A percentile compares a stretch with the other conserved stretches of the same genome.
Conservation (phyloP, 345 rosid genomes). For the Sisymbrium irio region DNA sequence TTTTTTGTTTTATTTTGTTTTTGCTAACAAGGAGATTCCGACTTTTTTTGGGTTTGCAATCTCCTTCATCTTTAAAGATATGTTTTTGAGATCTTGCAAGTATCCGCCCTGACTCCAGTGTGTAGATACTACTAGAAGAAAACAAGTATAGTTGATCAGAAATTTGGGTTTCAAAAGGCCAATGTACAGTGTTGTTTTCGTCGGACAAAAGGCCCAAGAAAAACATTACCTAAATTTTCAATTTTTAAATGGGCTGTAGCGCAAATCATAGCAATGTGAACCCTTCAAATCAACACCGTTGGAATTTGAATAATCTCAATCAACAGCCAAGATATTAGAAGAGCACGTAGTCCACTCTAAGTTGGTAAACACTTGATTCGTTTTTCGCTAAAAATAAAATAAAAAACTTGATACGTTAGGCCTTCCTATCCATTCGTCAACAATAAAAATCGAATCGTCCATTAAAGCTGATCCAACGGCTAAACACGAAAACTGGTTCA, state of each 20-base stretch:
- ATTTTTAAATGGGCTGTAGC: neutral
- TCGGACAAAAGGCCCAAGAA: neutral
- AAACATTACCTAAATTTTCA: neutral
- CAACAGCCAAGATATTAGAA: neutral
- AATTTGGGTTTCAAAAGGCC: neutral
- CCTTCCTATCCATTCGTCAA: conserved; percentile 33
- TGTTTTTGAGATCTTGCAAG: neutral
- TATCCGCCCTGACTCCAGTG: too few relatives aligned
- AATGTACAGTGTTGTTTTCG: neutral
- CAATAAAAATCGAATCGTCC: neutral
- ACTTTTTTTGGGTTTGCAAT: neutral
- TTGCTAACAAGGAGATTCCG: neutral
- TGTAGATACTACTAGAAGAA: too few relatives aligned
- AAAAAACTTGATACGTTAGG: neutral
- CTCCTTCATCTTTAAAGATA: neutral
- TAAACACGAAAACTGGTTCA: neutral
- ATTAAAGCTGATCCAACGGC: conserved; percentile 13
- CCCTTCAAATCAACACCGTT: neutral
- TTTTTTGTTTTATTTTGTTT: neutral
- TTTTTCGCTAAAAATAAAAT: neutral
- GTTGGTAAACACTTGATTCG: neutral
- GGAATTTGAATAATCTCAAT: neutral
- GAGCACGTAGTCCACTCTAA: neutral
- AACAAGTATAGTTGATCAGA: too few relatives aligned
- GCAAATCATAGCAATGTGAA: neutral